phyloP scores from a whole-genome alignment of 441 rosid genomes.

The Capsella rubella region DNA sequence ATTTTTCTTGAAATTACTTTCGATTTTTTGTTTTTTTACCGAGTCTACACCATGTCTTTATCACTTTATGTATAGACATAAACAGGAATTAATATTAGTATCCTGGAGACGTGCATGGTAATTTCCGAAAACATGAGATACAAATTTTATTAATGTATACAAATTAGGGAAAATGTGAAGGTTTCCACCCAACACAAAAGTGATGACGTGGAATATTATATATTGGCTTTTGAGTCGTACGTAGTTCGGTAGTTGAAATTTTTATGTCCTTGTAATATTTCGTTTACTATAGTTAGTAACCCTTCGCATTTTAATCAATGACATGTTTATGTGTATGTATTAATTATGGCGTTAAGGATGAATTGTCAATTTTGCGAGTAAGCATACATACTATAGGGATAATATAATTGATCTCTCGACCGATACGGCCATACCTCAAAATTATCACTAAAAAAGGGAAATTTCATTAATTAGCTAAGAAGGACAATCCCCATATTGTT shows the following conservation, averaged over 20 bases:
- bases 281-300: constrained; percentile 40
- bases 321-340: constrained; percentile 28
- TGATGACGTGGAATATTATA: constrained; percentile 19
- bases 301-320: constrained; percentile 15
- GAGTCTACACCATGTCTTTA: constrained; percentile 10
- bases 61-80: not conserved
- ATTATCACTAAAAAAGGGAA: constrained; percentile 1
- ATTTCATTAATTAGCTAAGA: constrained; percentile 20
- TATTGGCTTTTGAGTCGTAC: constrained; percentile 25
- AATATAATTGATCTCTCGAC: constrained; percentile 31
- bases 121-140: not conserved
- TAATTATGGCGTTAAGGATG: constrained; percentile 4
- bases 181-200: constrained; percentile 29
- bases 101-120: constrained; percentile 20
- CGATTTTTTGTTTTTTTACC: not conserved
- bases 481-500: constrained; percentile 20
- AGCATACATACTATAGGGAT: not conserved
- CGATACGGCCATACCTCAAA: constrained; percentile 29
- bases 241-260: not conserved
- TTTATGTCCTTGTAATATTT: constrained; percentile 16
- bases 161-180: constrained; percentile 22
- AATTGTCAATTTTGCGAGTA: constrained; percentile 32
- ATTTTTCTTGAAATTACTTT: constrained; percentile 1
- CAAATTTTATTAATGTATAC: constrained; percentile 10
- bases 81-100: not conserved